Evolutionary conservation across 805 yeast genomes (phyloP), one percentile per base, ranked within the genome.

Genomic region (Lipomyces mesembrius): DNA sequence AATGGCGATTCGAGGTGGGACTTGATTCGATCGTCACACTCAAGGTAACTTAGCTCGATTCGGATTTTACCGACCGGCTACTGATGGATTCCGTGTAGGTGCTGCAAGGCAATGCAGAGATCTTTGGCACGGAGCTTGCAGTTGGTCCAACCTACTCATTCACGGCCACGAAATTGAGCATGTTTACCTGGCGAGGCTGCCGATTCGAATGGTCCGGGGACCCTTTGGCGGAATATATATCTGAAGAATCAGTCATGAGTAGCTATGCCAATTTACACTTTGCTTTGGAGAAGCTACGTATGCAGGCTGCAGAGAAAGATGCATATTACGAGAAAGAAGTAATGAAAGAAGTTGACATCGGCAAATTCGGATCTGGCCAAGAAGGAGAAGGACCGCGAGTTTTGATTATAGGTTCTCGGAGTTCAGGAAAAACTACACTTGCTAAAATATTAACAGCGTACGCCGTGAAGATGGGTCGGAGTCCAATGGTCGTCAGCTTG

Each of bases 111-210:
- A 83, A 87, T 1, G 97, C 91, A 1, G 99, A 95, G 79, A 84
- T 92, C 9, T 91, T 89, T 77, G 99, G 99, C 29, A 91, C 97
- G 2, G 99, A 95, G 76, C 83, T 95, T 29, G 90, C 97, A 2
- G 80, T 83, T 55, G 91, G 89, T 65, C 81, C 83, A 0, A 90
- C 87, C 27, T 88, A 87, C 73, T 75, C 78, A 2, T 87, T 90
- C 73, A 77, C 79, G 32, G 88, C 87, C 7, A 79, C 83, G 67
- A 85, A 85, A 62, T 78, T 84, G 3, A 84, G 88, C 14, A 73
- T 90, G 0, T 85, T 79, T 67, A 83, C 92, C 1, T 85, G 85
- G 70, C 85, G 84, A 46, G 97, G 97, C 3, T 87, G 91, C 72
- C 80, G 77, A 49, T 63, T 93, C 5, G 84, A 84, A 70, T 89